A percentile compares a stretch with the other conserved stretches of the same genome.
These are phyloP conservation scores for Areca catechu DNA, from an alignment of 176 grass and related monocot species.

Conservation along the genomic window DNA sequence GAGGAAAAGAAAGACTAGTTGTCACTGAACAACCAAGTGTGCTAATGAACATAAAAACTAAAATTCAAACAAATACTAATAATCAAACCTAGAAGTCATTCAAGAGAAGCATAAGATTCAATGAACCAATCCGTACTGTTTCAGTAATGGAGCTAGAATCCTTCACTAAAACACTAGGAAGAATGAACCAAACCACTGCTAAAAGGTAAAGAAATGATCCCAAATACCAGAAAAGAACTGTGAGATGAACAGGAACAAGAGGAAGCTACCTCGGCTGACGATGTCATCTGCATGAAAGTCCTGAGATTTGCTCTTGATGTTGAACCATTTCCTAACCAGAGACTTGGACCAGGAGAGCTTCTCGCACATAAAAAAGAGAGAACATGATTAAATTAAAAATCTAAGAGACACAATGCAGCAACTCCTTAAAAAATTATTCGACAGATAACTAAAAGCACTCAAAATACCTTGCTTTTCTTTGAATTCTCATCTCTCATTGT, in stretches of 20 bases:
- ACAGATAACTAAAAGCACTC: background rate
- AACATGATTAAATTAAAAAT: slow-evolving; percentile 2
- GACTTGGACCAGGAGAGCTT: slow-evolving; percentile 90
- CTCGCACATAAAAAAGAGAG: background rate
- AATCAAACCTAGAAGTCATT: no score
- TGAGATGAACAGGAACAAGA: background rate
- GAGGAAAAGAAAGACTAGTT: no score
- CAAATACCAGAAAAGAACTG: background rate
- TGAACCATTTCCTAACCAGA: slow-evolving; percentile 93
- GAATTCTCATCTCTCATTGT: slow-evolving; percentile 84
- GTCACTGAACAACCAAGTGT: no score
- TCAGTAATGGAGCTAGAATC: no score
- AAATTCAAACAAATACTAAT: no score
- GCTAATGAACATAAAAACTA: no score
- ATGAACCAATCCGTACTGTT: no score
- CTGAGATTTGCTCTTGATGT: slow-evolving; percentile 83
- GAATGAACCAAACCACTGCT: background rate
- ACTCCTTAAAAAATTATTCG: no score
- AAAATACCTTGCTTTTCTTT: slow-evolving; percentile 84
- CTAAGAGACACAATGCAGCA: background rate
- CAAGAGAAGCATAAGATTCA: no score
- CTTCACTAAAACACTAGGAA: no score
- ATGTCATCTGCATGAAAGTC: slow-evolving; percentile 90
- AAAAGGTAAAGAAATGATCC: background rate
- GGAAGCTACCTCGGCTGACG: slow-evolving; percentile 41